A percentile compares a stretch with the other conserved stretches of the same genome.
Evolutionary conservation across 2,329 filamentous ascomycete species (phyloP).

Genomic region (Ceratocystis lukuohia): DNA sequence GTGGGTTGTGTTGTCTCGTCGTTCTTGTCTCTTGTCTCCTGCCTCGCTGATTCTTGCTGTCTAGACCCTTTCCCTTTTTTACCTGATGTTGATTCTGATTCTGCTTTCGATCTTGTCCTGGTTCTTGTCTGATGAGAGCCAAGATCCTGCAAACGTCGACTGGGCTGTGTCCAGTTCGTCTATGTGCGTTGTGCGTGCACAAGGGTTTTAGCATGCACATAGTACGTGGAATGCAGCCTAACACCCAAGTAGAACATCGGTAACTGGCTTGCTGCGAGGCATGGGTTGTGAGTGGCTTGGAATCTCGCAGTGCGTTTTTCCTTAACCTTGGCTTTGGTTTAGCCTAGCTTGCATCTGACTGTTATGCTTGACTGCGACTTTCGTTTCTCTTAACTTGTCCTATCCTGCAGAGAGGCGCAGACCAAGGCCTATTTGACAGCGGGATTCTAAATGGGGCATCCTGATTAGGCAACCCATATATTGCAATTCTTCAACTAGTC

Average conservation of each 20-base stretch:
- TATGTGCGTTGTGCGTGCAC: neutral
- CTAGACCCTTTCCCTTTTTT: neutral
- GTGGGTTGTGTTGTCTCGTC: neutral
- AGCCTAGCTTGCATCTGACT: neutral
- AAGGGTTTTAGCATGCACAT: neutral
- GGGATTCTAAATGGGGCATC: neutral
- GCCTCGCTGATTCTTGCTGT: neutral
- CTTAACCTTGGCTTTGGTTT: neutral
- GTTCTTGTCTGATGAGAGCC: neutral
- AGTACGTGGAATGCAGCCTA: neutral
- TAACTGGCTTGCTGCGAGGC: neutral
- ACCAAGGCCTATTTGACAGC: neutral
- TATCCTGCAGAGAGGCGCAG: slow-evolving; percentile 5
- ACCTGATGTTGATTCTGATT: neutral
- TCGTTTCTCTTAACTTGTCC: neutral
- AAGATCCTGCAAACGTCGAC: neutral
- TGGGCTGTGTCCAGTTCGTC: neutral
- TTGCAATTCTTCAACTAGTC: neutral
- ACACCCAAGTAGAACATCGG: neutral
- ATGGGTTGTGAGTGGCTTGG: neutral
- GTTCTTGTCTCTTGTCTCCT: neutral
- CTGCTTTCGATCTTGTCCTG: neutral
- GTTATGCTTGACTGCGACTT: too few species aligned
- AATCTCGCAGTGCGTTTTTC: neutral
- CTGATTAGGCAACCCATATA: neutral